phyloP scores from a whole-genome alignment of 805 yeast species.

The Candida alai region DNA sequence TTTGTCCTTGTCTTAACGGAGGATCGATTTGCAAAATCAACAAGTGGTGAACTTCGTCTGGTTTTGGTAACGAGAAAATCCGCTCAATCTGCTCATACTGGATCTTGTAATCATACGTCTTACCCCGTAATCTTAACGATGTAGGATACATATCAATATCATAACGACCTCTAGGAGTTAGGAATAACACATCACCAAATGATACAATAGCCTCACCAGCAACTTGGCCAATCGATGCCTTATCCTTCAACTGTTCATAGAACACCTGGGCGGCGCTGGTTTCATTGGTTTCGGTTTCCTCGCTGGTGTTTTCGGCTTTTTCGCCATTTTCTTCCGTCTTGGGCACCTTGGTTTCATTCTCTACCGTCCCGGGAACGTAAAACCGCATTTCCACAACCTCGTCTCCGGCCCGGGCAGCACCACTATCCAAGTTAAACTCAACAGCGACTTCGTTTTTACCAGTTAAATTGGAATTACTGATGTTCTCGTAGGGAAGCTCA shows the following conservation, averaged over 20 bases:
- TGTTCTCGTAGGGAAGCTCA: conserved; percentile 80
- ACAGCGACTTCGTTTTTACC: conserved; percentile 92
- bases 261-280: conserved; percentile 78
- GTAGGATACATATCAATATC: conserved; percentile 91
- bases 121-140: conserved; percentile 89
- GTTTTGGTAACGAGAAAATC: conserved; percentile 87
- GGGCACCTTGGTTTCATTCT: conserved; percentile 34
- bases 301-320: conserved; percentile 30
- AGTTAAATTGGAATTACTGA: conserved; percentile 82
- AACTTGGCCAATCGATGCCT: conserved; percentile 90
- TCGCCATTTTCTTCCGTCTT: conserved; percentile 34
- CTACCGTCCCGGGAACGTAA: conserved; percentile 85
- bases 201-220: conserved; percentile 95
- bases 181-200: conserved; percentile 82
- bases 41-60: conserved; percentile 88
- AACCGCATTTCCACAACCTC: conserved; percentile 93
- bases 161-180: conserved; percentile 98
- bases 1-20: conserved; percentile 97
- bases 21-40: conserved; percentile 91
- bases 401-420: conserved; percentile 77
- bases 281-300: conserved; percentile 39
- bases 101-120: conserved; percentile 94
- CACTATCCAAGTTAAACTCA: conserved; percentile 66
- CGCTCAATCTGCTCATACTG: conserved; percentile 88
- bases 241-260: conserved; percentile 86